Percentiles rank a stretch among this genome's conserved stretches.
Conservation (phyloP, 257 asterid genomes). For the Datura wrightii region DNA sequence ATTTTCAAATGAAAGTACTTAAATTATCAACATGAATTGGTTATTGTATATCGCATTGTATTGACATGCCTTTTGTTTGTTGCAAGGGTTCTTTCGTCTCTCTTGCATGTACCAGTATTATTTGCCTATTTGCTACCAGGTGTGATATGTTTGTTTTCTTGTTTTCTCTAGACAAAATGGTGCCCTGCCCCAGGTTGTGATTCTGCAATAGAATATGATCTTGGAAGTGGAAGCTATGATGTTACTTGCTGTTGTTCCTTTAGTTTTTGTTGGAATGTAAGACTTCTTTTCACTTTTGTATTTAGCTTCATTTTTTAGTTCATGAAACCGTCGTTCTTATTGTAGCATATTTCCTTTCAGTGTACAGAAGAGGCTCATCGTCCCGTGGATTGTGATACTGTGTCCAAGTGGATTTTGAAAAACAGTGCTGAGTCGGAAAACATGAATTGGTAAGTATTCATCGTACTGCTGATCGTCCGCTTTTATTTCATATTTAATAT, state of each 20-base stretch:
- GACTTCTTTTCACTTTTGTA: constrained; percentile 43
- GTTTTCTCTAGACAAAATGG: constrained; percentile 84
- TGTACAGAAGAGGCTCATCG: constrained; percentile 99
- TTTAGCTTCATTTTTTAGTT: constrained; percentile 25
- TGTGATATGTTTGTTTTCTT: constrained; percentile 14
- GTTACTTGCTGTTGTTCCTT: constrained; percentile 88
- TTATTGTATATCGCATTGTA: not conserved
- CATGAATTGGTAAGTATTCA: constrained; percentile 82
- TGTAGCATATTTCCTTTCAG: constrained; percentile 50
- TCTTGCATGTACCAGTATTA: not conserved
- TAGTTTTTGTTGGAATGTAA: constrained; percentile 98
- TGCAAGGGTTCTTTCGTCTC: constrained; percentile 19
- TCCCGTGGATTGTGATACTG: constrained; percentile 95
- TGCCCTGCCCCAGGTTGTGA: constrained; percentile 99
- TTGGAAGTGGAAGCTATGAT: constrained; percentile 94
- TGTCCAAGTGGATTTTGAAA: constrained; percentile 89
- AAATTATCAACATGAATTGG: constrained; percentile 17
- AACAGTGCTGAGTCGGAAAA: constrained; percentile 99
- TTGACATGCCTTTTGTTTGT: constrained; percentile 23
- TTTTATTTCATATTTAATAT: not conserved
- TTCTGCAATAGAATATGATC: constrained; percentile 82
- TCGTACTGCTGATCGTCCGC: not conserved
- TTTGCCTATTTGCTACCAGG: constrained; percentile 14
- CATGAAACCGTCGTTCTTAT: constrained; percentile 32
- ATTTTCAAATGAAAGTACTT: not conserved